Conservation (phyloP, 179 eudicot genomes). For the Spergularia azorica region DNA sequence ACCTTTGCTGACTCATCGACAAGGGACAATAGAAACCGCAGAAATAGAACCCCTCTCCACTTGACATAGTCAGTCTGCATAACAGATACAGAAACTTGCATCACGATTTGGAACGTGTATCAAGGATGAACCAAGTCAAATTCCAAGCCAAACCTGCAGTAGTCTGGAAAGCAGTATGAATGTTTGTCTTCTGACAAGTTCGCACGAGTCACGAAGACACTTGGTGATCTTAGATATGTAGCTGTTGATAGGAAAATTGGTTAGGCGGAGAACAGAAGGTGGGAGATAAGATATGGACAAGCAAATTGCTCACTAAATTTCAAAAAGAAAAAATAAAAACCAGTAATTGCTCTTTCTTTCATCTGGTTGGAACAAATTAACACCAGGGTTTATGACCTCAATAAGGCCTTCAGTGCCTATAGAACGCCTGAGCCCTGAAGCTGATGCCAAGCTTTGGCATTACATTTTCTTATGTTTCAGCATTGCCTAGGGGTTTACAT, state of each 20-base stretch:
- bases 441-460: too few relatives aligned
- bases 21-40: constrained; percentile 77
- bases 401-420: too few relatives aligned
- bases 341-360: too few relatives aligned
- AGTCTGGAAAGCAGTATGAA: constrained; percentile 87
- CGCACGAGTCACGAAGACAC: constrained; percentile 96
- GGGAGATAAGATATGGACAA: neutral
- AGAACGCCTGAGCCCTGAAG: too few relatives aligned
- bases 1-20: constrained; percentile 94
- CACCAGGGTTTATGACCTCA: too few relatives aligned
- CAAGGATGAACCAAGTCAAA: constrained; percentile 9
- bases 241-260: constrained; percentile 42
- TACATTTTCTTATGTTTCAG: too few relatives aligned
- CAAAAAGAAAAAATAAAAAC: neutral
- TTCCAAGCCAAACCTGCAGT: constrained; percentile 58
- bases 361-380: too few relatives aligned
- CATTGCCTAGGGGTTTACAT: too few relatives aligned
- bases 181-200: constrained; percentile 92
- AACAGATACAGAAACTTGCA: constrained; percentile 8
- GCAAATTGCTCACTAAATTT: neutral
- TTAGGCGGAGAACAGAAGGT: constrained; percentile 9
- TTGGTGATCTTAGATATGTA: constrained; percentile 84
- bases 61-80: constrained; percentile 94
- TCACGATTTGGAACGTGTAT: neutral
- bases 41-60: constrained; percentile 96